phyloP scores from a whole-genome alignment of 73 alveolate genomes.

The Uronychia binucleata region DNA sequence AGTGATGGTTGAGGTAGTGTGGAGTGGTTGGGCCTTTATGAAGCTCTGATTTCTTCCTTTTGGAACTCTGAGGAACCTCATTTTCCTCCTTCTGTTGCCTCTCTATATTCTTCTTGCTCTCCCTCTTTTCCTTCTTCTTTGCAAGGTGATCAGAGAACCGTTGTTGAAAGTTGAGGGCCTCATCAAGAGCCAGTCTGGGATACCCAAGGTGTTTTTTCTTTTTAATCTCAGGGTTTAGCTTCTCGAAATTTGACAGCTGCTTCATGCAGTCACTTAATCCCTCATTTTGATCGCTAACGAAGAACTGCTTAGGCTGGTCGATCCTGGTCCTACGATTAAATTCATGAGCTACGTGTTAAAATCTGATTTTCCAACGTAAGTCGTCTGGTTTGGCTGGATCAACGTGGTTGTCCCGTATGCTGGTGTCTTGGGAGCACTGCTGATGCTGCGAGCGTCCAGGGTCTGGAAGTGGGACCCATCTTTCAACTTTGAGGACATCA shows the following conservation, averaged over 20 bases:
- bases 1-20: too few relatives aligned
- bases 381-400: neutral
- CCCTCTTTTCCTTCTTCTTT: neutral
- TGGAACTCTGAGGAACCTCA: too few relatives aligned
- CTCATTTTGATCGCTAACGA: neutral
- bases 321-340: neutral
- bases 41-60: too few relatives aligned
- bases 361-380: neutral
- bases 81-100: too few relatives aligned
- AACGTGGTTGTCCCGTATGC: neutral
- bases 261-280: neutral
- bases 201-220: neutral
- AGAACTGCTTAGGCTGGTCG: neutral
- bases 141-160: neutral
- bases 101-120: too few relatives aligned
- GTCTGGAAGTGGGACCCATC: neutral
- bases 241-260: neutral
- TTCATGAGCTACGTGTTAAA: neutral
- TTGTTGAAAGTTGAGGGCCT: neutral
- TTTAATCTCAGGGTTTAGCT: neutral
- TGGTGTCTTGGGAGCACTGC: neutral
- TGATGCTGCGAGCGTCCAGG: neutral
- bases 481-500: neutral
- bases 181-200: neutral
- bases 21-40: too few relatives aligned